Evolutionary conservation across 768 basidiomycete genomes (phyloP), one percentile per base, ranked within the genome.

Genomic region (Leucosporidium yakuticum): DNA sequence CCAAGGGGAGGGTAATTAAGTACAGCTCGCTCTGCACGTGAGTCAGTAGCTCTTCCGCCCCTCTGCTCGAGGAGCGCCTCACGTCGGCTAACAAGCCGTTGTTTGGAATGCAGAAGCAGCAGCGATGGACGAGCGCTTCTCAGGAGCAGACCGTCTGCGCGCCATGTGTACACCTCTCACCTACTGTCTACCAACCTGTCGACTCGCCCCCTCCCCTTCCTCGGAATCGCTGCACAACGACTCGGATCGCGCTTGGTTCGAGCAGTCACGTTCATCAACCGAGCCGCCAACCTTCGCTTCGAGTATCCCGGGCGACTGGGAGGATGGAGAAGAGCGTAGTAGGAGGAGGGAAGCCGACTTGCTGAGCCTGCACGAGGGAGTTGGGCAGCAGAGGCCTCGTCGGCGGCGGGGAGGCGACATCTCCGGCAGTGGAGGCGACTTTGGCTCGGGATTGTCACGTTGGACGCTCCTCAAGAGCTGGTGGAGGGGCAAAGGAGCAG

Each of bases 381-480:
- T 64, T 20, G 62, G 58, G 31, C 17, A 21, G 25, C 23, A 23
- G 63, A n/a, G 48, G 4, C 36, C 25, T 17, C 2, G 23, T 21
- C 17, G 34, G 27, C 25, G 49, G 36, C 39, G 44, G 17, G 60
- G 59, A n/a, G 62, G 29, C 44, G 69, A 71, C 55, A 48, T 67
- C 36, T 58, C 55, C 50, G 69, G 69, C 31, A 66, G 69, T 23
- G 66, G 69, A 1, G 61, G 63, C 11, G 36, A 36, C 48, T 47
- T 49, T 34, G 69, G 69, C 1, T 64, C 63, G 0, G 69, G 69
- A 1, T 17, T 71, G 50, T 67, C 69, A 54, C 29, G 65, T 25
- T 67, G 66, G 69, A 67, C 50, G 36, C 34, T 71, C 29, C 31
- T 67, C 32, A 64, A 61, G 56, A 65, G 66, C 51, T 71, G 65